These are phyloP conservation scores for Saussurea involucrata DNA, from an alignment of 129 eudicot species.

Conservation along the genomic window DNA sequence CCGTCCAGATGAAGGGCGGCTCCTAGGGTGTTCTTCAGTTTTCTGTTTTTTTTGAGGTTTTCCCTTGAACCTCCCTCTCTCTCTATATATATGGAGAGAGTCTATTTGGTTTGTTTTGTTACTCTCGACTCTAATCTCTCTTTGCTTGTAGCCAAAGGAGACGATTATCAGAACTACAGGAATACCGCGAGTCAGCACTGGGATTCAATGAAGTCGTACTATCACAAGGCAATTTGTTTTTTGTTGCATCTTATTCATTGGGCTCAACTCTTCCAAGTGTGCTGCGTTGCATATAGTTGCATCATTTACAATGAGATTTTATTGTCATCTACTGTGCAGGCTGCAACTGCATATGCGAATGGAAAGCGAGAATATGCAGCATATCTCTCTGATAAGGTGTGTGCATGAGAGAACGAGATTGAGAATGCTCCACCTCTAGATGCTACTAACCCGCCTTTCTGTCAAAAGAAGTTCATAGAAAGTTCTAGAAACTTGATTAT, in stretches of 20 bases:
- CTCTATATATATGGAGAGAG: no score
- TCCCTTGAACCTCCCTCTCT: no score
- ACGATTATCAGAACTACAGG: slow-evolving; percentile 64
- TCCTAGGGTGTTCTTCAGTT: no score
- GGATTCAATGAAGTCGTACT: slow-evolving; percentile 71
- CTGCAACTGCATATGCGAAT: slow-evolving; percentile 75
- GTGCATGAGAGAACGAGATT: background rate
- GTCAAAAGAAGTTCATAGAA: background rate
- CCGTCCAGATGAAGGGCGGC: no score
- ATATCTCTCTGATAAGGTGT: slow-evolving; percentile 82
- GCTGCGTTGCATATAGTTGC: background rate
- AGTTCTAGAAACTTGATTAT: background rate
- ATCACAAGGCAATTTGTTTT: slow-evolving; percentile 61
- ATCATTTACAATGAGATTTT: background rate
- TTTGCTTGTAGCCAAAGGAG: slow-evolving; percentile 58
- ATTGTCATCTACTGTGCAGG: slow-evolving; percentile 41
- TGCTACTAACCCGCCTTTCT: background rate
- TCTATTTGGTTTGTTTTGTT: background rate
- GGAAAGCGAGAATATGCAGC: slow-evolving; percentile 75
- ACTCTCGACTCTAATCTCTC: background rate
- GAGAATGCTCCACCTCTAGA: background rate
- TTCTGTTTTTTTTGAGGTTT: no score
- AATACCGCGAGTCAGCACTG: slow-evolving; percentile 72
- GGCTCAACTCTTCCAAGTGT: background rate
- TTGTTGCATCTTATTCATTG: background rate